Conservation (phyloP, 177 flowering plant genomes). For the Telopea speciosissima region DNA sequence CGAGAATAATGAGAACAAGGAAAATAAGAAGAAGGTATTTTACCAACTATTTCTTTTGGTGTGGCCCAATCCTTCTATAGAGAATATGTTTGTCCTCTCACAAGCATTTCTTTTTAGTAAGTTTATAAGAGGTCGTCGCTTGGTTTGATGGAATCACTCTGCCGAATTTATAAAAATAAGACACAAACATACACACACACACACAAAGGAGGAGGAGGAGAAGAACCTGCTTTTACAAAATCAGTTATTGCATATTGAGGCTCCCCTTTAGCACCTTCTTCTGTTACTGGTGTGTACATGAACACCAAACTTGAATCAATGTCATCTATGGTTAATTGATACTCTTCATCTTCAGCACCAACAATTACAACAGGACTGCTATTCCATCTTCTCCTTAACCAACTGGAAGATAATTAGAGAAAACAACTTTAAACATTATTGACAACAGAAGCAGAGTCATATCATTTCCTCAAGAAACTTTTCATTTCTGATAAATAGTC, state of each 20-base stretch:
- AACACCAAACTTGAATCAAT: conserved; percentile 90
- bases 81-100: too few relatives aligned
- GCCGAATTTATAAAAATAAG: too few relatives aligned
- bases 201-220: too few relatives aligned
- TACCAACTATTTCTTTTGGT: too few relatives aligned
- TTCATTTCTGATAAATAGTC: too few relatives aligned
- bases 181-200: too few relatives aligned
- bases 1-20: too few relatives aligned
- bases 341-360: conserved; percentile 95
- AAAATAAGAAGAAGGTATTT: too few relatives aligned
- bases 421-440: not conserved
- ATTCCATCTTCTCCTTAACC: conserved; percentile 94
- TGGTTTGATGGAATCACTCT: too few relatives aligned
- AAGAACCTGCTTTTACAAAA: conserved; percentile 80
- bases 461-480: not conserved
- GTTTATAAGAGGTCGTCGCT: too few relatives aligned
- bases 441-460: not conserved
- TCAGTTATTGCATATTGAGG: conserved; percentile 96
- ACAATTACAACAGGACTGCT: conserved; percentile 82
- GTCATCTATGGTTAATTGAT: conserved; percentile 68
- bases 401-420: conserved; percentile 36
- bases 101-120: too few relatives aligned
- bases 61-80: too few relatives aligned
- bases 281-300: conserved; percentile 96
- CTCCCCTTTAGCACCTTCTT: conserved; percentile 95